These are phyloP conservation scores for Diospyros lotus DNA, from an alignment of 148 eudicot genomes.

Conservation along the genomic window DNA sequence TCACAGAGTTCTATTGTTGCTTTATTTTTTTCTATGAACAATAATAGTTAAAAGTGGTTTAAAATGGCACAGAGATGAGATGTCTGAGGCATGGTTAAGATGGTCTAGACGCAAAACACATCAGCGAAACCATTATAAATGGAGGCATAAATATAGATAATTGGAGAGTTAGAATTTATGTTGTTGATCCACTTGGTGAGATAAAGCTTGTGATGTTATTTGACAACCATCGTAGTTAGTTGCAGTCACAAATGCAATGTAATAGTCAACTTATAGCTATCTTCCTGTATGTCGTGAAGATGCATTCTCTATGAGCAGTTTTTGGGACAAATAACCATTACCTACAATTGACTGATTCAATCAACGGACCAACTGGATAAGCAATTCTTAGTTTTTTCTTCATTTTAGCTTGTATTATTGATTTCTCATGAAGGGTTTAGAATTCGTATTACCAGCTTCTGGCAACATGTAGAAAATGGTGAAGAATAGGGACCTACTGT, in stretches of 20 bases:
- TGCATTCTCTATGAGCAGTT: not conserved
- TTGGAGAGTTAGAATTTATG: no score
- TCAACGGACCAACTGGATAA: not conserved
- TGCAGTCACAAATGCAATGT: not conserved
- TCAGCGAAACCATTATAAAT: no score
- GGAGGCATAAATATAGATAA: no score
- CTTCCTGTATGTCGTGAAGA: not conserved
- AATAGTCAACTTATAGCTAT: not conserved
- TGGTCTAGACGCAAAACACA: no score
- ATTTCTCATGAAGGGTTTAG: not conserved
- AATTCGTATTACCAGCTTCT: not conserved
- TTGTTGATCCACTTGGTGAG: no score
- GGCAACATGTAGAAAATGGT: not conserved
- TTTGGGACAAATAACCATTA: no score
- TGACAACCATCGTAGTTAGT: not conserved
- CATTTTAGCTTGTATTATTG: not conserved
- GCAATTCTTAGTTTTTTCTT: not conserved
- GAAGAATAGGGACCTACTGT: not conserved
- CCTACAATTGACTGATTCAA: not conserved
- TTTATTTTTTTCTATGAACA: no score
- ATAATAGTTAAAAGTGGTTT: no score
- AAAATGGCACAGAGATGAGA: no score
- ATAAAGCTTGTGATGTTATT: no score
- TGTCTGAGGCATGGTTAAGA: no score
- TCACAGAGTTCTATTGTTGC: not conserved